Base-by-base conservation (phyloP, 2,329 filamentous ascomycete genomes). In the Phyllosticta paracitricarpa region DNA sequence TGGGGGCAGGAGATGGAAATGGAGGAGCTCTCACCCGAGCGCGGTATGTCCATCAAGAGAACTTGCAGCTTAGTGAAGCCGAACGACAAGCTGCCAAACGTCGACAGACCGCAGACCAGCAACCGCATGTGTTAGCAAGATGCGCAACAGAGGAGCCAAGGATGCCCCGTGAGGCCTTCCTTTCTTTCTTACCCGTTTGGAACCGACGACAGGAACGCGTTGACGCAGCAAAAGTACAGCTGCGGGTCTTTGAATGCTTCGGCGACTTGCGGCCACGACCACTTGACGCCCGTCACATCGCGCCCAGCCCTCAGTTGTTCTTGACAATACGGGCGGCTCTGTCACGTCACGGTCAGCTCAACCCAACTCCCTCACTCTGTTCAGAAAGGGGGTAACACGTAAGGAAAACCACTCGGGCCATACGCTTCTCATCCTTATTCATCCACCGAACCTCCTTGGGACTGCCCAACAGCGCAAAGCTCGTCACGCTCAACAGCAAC, bases 11-110 rank as follows among this genome's bases (percentile, higher is more conserved):
- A 6, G 5, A 26, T 10, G n/a, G 9, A 17, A 8, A 30, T 14
- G 14, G 17, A 19, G 53, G 2, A 30, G 10, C 17, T 12, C 48
- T 2, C 57, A 61, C 59, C 68, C 66, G 58, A 56, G 9, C 69
- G 67, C 7, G 69, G 69, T 33, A 69, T 69, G 19, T 72, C 71
- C 9, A 73, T 66, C 2, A 75, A 68, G 22, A 73, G 66, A 19
- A 73, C 70, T 57, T 74, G 64, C 2, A 72, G 67, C 53, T 71
- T 64, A 1, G 24, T n/a, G 25, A 61, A 61, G 51, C 60, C 60
- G 25, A 61, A 61, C 7, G 51, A 54, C 51, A 61, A 30, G 22
- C 60, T 52, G 7, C 60, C 56, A 17, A 61, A 61, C 7, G 56
- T 58, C 5, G 60, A 58, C 9, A 61, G 56, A 28, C 55, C 60